Percentiles rank a stretch among this genome's conserved stretches.
Evolutionary conservation across 306 rosid species (phyloP).

Genomic region (Herpetospermum pedunculosum): DNA sequence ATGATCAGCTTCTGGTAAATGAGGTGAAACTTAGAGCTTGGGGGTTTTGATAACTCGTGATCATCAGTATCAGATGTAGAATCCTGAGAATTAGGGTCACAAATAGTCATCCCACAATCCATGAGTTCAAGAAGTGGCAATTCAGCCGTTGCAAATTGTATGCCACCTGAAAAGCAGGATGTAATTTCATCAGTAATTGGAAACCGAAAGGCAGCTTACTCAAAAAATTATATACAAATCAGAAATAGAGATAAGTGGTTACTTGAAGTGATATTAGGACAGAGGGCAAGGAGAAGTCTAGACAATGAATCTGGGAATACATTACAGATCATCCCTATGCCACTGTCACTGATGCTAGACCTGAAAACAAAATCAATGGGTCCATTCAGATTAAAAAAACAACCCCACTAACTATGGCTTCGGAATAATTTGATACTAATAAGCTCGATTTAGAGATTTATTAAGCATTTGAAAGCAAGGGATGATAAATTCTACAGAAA

Average conservation of each 20-base stretch:
- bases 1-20: constrained; percentile 78
- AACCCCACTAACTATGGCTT: background rate
- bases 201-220: constrained; percentile 6
- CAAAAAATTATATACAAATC: background rate
- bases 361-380: constrained; percentile 31
- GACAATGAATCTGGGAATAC: constrained; percentile 68
- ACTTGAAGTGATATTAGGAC: constrained; percentile 94
- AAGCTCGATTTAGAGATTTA: background rate
- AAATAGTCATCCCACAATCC: constrained; percentile 97
- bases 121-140: constrained; percentile 84
- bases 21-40: constrained; percentile 31
- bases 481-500: background rate
- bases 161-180: constrained; percentile 55
- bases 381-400: background rate
- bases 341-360: constrained; percentile 88
- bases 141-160: constrained; percentile 89
- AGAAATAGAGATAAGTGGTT: constrained; percentile 15
- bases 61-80: constrained; percentile 20
- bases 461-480: background rate
- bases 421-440: background rate
- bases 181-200: constrained; percentile 10
- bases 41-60: constrained; percentile 22
- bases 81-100: constrained; percentile 46
- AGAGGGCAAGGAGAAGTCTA: constrained; percentile 88
- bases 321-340: constrained; percentile 89